Percentiles rank a stretch among this genome's conserved stretches.
These are phyloP conservation scores for Nadsonia fulvescens DNA, from an alignment of 805 yeast species.

Conservation along the genomic window DNA sequence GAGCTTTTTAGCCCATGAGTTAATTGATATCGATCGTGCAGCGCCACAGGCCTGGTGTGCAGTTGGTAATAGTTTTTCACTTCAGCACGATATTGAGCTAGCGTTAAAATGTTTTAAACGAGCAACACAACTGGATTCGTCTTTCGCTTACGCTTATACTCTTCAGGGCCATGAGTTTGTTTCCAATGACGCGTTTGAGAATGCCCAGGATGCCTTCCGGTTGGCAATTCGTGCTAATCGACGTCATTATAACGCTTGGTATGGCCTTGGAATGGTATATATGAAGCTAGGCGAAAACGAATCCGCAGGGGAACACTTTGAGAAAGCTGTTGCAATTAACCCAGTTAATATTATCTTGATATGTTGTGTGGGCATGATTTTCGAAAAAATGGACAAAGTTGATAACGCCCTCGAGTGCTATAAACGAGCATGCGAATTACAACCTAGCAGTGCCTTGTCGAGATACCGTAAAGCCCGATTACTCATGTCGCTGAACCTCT, in stretches of 20 bases:
- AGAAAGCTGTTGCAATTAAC: constrained; percentile 74
- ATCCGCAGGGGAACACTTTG: constrained; percentile 71
- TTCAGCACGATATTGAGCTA: constrained; percentile 70
- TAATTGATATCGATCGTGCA: constrained; percentile 43
- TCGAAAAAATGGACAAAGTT: constrained; percentile 54
- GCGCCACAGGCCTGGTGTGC: constrained; percentile 83
- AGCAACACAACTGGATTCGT: constrained; percentile 49
- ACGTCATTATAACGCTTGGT: constrained; percentile 83
- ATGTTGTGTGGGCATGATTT: constrained; percentile 87
- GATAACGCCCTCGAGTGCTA: constrained; percentile 67
- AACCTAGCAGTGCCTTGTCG: constrained; percentile 74
- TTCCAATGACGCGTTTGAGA: constrained; percentile 75
- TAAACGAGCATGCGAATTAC: constrained; percentile 64
- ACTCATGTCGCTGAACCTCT: constrained; percentile 51
- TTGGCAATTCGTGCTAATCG: constrained; percentile 59
- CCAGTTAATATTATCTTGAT: constrained; percentile 78
- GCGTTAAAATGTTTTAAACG: constrained; percentile 76
- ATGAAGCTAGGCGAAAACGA: constrained; percentile 69
- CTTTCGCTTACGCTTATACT: constrained; percentile 76
- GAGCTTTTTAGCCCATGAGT: constrained; percentile 67
- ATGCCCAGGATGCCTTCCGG: constrained; percentile 71
- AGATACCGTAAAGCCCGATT: constrained; percentile 78
- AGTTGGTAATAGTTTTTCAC: constrained; percentile 73
- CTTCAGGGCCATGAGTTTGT: constrained; percentile 86
- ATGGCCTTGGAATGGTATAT: constrained; percentile 90